Conservation (phyloP, 2,329 filamentous ascomycete genomes). For the Fusarium sp. region DNA sequence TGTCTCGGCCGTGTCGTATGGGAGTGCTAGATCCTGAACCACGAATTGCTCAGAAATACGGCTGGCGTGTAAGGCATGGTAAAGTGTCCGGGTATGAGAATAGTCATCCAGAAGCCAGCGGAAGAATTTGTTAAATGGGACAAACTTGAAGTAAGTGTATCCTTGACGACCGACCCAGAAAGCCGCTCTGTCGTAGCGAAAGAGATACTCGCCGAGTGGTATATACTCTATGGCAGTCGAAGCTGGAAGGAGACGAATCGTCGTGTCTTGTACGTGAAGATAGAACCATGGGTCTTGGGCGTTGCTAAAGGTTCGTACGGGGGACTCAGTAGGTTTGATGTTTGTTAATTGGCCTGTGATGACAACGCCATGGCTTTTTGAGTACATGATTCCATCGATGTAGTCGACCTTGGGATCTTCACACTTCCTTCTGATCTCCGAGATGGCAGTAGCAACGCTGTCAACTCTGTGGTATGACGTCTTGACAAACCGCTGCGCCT, state of each 20-base stretch:
- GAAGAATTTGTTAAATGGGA: conserved; percentile 68
- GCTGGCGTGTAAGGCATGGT: conserved; percentile 69
- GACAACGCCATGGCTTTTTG: conserved; percentile 60
- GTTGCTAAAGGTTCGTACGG: conserved; percentile 58
- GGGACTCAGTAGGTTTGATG: not conserved
- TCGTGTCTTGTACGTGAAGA: conserved; percentile 63
- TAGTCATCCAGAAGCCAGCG: conserved; percentile 69
- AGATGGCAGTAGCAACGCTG: conserved; percentile 57
- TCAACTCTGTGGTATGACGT: conserved; percentile 62
- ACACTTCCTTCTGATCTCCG: conserved; percentile 49
- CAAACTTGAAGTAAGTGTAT: conserved; percentile 61
- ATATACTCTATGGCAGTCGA: conserved; percentile 36
- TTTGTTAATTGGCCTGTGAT: conserved; percentile 61
- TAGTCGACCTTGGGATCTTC: conserved; percentile 57
- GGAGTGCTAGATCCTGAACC: conserved; percentile 71
- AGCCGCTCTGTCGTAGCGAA: conserved; percentile 71
- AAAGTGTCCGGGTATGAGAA: conserved; percentile 70
- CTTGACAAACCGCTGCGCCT: conserved; percentile 66
- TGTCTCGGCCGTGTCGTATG: conserved; percentile 57
- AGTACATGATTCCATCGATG: conserved; percentile 69
- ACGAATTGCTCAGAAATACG: conserved; percentile 66
- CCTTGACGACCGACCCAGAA: conserved; percentile 73
- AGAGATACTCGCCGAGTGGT: conserved; percentile 61
- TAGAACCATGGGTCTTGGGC: conserved; percentile 73
- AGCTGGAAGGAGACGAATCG: not conserved